Conservation (phyloP, 768 basidiomycete species). For the Tulasnella sp. region DNA sequence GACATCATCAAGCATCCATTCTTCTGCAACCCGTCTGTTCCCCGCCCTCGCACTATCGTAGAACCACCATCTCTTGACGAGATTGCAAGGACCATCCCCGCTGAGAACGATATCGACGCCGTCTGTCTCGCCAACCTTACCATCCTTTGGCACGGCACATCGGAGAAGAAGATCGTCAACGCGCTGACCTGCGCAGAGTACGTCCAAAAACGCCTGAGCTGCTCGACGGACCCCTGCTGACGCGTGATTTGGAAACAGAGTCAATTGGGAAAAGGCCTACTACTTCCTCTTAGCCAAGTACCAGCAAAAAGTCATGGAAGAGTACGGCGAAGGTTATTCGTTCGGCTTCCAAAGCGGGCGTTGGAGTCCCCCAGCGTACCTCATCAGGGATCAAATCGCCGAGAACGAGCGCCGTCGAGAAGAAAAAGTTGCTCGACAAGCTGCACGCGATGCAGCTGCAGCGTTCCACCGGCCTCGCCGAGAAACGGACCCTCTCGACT, state of each 20-base stretch:
- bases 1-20: conserved; percentile 84
- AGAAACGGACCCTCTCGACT: not conserved
- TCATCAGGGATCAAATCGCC: conserved; percentile 4
- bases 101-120: conserved; percentile 61
- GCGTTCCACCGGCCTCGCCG: not conserved
- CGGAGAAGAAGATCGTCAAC: conserved; percentile 37
- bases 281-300: conserved; percentile 76
- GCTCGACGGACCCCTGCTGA: not conserved
- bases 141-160: conserved; percentile 63
- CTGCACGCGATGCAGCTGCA: not conserved
- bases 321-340: conserved; percentile 36
- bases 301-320: conserved; percentile 54
- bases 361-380: conserved; percentile 8
- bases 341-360: conserved; percentile 19
- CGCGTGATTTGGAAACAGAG: conserved; percentile 31
- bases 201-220: conserved; percentile 11
- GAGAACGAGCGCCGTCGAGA: not conserved
- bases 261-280: conserved; percentile 76
- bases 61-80: conserved; percentile 57
- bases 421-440: not conserved
- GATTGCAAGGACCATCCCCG: conserved; percentile 61
- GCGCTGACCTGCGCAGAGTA: conserved; percentile 26
- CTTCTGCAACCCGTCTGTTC: conserved; percentile 45
- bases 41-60: conserved; percentile 34
- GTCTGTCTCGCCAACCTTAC: conserved; percentile 71